A percentile compares a stretch with the other conserved stretches of the same genome.
Conservation (phyloP, 352 stramenopile species). For the Pythium volutum region DNA sequence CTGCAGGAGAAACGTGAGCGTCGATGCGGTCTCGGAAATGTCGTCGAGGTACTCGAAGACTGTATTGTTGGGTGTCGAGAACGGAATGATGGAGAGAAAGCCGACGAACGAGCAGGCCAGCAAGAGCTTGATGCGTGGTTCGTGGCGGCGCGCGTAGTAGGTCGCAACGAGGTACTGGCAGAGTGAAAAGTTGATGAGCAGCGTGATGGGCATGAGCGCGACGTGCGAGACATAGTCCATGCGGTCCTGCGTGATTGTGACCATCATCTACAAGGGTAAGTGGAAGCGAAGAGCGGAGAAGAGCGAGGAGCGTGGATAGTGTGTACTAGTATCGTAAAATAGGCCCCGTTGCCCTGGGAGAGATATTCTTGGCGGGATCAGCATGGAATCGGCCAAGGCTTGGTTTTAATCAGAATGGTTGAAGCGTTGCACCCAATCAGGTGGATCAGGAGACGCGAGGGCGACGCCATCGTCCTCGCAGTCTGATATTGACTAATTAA, state of each 20-base stretch:
- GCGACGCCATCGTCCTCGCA: too few relatives aligned
- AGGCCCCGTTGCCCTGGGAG: too few relatives aligned
- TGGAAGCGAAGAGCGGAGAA: too few relatives aligned
- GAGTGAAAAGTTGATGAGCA: constrained; percentile 25
- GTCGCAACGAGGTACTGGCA: constrained; percentile 17
- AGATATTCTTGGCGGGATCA: too few relatives aligned
- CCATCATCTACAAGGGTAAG: too few relatives aligned
- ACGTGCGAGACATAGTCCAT: constrained; percentile 6
- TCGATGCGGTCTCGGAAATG: constrained; percentile 19
- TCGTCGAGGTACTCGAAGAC: constrained; percentile 19
- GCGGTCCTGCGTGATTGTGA: constrained; percentile 1
- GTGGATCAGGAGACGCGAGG: too few relatives aligned
- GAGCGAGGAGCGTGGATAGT: too few relatives aligned
- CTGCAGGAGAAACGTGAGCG: constrained; percentile 25
- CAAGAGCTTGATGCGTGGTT: constrained; percentile 3
- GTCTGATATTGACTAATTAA: too few relatives aligned
- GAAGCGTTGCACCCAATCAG: too few relatives aligned
- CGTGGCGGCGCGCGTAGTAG: constrained; percentile 4
- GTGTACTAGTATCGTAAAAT: too few relatives aligned
- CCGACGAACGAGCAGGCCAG: constrained; percentile 8
- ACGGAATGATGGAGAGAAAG: constrained; percentile 20
- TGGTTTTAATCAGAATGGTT: too few relatives aligned
- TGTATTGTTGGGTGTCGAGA: constrained; percentile 9
- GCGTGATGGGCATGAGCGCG: constrained; percentile 2
- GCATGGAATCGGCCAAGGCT: too few relatives aligned